Evolutionary conservation across 768 basidiomycete species (phyloP), one percentile per base, ranked within the genome.

Genomic region (Auriscalpium orientale): DNA sequence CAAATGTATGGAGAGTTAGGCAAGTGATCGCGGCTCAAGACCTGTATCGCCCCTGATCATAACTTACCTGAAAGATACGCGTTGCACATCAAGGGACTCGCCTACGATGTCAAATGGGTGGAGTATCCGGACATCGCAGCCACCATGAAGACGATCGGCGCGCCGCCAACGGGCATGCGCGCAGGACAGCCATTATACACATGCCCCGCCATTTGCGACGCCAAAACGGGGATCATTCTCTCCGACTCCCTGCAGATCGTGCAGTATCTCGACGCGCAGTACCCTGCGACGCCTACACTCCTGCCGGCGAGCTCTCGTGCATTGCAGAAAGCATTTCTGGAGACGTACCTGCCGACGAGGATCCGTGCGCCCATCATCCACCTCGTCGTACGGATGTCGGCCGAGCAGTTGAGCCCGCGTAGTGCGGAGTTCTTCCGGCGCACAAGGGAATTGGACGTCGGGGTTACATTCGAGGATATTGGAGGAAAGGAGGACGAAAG

Each of bases 201-300:
- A 1, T 34, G 58, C 5, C 64, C 64, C 2, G 56, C 55, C 36
- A 64, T 65, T 20, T 35, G 50, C 15, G 60, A 62, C 52, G 46
- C 50, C 13, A 46, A 28, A 22, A 59, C 55, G 5, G 55, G 49
- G 34, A 53, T 34, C 4, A 34, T 56, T 44, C 48, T 64, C 44
- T 49, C 64, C 7, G 62, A 65, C 45, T 65, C 62, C 4, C 45
- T 22, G 45, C 22, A 28, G 8, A 64, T 65, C 49, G 60, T 56
- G 3, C 34, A 48, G 20, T 63, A 62, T 40, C 56, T 65, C 22
- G 64, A 65, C n/a, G 54, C 55, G 21, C 35, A 54, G 11, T 64
- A 58, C 44, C 48, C 59, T 8, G 49, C 48, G 21, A 36, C 35
- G n/a, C 54, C 56, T 35, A 3, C 38, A 12, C 45, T 65, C 15